Conservation (phyloP, 2,329 filamentous ascomycete genomes). For the Ambrosiella xylebori region DNA sequence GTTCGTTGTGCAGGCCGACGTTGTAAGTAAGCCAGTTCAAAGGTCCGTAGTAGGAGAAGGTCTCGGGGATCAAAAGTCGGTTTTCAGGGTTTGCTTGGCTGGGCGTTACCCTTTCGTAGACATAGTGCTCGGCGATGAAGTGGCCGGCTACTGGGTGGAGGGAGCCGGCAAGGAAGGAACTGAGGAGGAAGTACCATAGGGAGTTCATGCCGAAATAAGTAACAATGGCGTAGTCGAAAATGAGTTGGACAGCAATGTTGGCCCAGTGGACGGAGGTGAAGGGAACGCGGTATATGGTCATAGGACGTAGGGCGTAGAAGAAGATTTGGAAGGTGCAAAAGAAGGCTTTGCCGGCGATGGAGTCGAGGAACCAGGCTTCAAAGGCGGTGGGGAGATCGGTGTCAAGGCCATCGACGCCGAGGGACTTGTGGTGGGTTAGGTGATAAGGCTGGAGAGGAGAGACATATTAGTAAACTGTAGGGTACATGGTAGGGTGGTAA, state of each 20-base stretch:
- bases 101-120: conserved; percentile 48
- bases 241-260: conserved; percentile 62
- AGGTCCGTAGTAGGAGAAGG: conserved; percentile 89
- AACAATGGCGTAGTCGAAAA: conserved; percentile 59
- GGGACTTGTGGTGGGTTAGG: conserved; percentile 95
- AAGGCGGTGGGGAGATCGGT: conserved; percentile 86
- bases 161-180: conserved; percentile 82
- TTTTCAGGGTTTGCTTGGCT: conserved; percentile 40
- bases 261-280: conserved; percentile 70
- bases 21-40: conserved; percentile 93
- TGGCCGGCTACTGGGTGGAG: conserved; percentile 90
- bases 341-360: conserved; percentile 89
- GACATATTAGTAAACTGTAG: not conserved
- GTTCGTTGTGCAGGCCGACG: conserved; percentile 94
- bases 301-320: conserved; percentile 92
- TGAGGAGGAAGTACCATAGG: conserved; percentile 68
- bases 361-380: conserved; percentile 86
- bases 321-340: conserved; percentile 99
- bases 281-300: conserved; percentile 81
- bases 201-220: conserved; percentile 42
- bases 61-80: conserved; percentile 63
- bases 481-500: conserved; percentile 14
- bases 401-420: conserved; percentile 89
- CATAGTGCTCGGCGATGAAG: conserved; percentile 96
- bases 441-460: conserved; percentile 59